Base-by-base conservation (phyloP, 2,329 filamentous ascomycete species). In the Phialocephala subalpina region DNA sequence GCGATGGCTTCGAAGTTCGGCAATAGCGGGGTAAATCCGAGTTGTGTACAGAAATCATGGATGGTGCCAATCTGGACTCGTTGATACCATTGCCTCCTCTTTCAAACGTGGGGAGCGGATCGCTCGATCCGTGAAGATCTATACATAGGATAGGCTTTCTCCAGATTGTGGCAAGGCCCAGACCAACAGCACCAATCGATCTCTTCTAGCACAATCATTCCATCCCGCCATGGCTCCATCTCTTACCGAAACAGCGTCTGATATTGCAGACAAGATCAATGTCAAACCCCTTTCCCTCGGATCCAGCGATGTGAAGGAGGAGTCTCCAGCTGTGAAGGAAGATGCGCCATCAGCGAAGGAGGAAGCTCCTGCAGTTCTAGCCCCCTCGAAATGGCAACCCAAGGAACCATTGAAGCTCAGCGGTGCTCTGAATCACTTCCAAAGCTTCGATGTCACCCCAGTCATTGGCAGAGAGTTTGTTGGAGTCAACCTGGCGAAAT, bases 401-500 rank as follows among this genome's bases (percentile, higher is more conserved):
- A 70, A 69, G 57, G 70, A 73, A n/a, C 73, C 74, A 27, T 67
- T 76, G 18, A 73, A 72, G 49, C 68, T 75, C 18, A 69, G 66
- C 33, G 75, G 75, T 33, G 70, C 68, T 40, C 64, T 76, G 0
- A 71, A 76, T 29, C 49, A 69, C 18, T 75, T 74, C 27, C 67
- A 76, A 63, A 69, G 63, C 36, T 76, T 76, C 38, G 82, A 83
- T 56, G 74, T 80, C 4, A 84, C 82, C 1, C 82, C 82, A 3
- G 74, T 79, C 36, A 83, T 83, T 58, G 82, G 82, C 2, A 78
- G 79, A 14, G 82, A 84, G 67, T 83, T 82, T 64, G 70, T 77
- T 2, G 69, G 64, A 2, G 72, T 80, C 20, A 79, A 82, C 64
- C 77, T 84, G 3, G 77, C 78, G 8, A 82, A 86, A 40, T 80